A percentile compares a stretch with the other conserved stretches of the same genome.
These are phyloP conservation scores for Dothideomycetes sp. DNA, from an alignment of 2,329 filamentous ascomycete species.

Conservation along the genomic window DNA sequence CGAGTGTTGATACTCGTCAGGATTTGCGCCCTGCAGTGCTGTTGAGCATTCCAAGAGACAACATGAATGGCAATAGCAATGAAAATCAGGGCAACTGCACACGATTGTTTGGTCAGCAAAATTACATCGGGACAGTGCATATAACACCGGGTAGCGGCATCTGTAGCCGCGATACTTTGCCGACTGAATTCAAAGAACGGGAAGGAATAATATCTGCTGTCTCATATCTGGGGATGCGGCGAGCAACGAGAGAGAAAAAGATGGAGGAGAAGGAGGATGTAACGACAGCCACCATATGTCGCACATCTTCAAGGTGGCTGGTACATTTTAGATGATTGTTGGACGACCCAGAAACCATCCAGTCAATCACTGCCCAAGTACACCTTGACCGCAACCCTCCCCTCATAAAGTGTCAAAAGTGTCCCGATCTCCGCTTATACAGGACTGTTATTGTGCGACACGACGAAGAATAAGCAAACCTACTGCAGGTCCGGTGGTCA, in stretches of 20 bases:
- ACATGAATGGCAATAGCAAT: too few relatives aligned
- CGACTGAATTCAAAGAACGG: too few relatives aligned
- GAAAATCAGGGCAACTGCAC: too few relatives aligned
- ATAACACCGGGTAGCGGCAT: conserved; percentile 4
- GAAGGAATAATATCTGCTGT: too few relatives aligned
- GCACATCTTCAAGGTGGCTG: too few relatives aligned
- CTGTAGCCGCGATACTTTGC: too few relatives aligned
- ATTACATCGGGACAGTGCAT: background rate
- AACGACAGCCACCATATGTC: too few relatives aligned
- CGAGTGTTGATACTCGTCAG: conserved; percentile 7
- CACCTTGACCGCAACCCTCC: conserved; percentile 1
- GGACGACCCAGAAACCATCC: conserved; percentile 11
- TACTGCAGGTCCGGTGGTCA: conserved; percentile 8
- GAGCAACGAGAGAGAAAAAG: too few relatives aligned
- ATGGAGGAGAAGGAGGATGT: too few relatives aligned
- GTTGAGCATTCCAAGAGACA: conserved; percentile 9
- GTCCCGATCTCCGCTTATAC: conserved; percentile 5
- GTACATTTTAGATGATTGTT: too few relatives aligned
- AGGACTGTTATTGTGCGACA: conserved; percentile 5
- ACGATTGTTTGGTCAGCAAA: too few relatives aligned
- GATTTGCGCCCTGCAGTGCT: conserved; percentile 5
- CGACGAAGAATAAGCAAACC: conserved; percentile 4
- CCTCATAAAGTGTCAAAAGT: background rate
- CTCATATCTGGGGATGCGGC: too few relatives aligned
- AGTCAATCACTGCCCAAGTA: conserved; percentile 7